Evolutionary conservation across 2,329 filamentous ascomycete genomes (phyloP), one percentile per base, ranked within the genome.

Genomic region (Talaromyces rugulosus): DNA sequence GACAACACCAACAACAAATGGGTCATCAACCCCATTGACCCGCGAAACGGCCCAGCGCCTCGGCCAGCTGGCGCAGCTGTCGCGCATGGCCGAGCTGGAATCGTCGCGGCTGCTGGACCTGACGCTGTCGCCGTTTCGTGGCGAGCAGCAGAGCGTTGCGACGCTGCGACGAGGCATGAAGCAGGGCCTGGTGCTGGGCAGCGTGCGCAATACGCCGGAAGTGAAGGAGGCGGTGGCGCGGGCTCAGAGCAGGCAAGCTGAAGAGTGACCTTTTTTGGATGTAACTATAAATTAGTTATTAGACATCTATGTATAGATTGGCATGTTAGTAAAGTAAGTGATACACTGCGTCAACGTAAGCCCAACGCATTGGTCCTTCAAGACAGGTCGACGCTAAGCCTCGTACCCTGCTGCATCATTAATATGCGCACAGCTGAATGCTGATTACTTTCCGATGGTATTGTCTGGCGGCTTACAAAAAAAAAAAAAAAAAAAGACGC

Each of bases 111-210:
- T 96, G 63, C 78, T 96, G 72, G 87, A 89, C 54, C 81, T 96
- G 73, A 92, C 96, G 70, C 84, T 93, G 74, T 87, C 87, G 58
- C 94, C 94, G 0, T 97, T 92, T 75, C 85, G 82, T 57, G 88
- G 87, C n/a, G 89, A 96, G 70, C 78, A 83, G 40, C 83, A 85
- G 64, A 82, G 81, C n/a, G 79, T 89, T 54, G 81, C 80, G 52
- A 86, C 86, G 63, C 77, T 96, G 70, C 84, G 87, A 64, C 83
- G 83, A 47, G 90, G 89, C 69, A 85, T 97, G 77, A 90, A 88
- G 76, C 91, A 95, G 70, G 96, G 92, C 84, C 80, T 98, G 67
- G 87, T 97, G 57, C 87, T 96, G 74, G 96, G 96, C 71, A 93
- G 88, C 14, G 89, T 96, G 63, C 84, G 87, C 66, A 86, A 85